phyloP scores from a whole-genome alignment of 2,329 filamentous ascomycete species.

The Rutstroemia sydowiana region DNA sequence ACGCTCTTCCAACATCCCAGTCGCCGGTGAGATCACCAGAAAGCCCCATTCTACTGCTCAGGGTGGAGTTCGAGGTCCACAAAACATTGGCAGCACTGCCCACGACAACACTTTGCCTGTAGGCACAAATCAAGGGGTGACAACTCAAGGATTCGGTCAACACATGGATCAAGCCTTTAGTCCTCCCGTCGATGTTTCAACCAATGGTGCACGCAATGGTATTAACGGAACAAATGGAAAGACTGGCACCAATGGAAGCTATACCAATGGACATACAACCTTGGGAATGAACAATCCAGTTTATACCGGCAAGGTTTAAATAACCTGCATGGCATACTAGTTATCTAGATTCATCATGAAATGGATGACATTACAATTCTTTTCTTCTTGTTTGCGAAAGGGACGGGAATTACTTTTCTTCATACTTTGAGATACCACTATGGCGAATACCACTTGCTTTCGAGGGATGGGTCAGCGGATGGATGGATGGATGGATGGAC shows the following conservation, averaged over 20 bases:
- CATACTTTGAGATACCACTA: conserved; percentile 14
- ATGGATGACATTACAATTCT: too few species aligned
- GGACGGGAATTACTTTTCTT: conserved; percentile 8
- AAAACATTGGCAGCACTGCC: conserved; percentile 21
- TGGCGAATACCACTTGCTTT: conserved; percentile 10
- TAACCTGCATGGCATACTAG: background rate
- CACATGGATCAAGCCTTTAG: background rate
- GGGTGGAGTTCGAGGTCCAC: conserved; percentile 22
- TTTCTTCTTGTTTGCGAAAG: conserved; percentile 4
- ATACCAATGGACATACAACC: conserved; percentile 11
- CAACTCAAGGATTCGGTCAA: conserved; percentile 2
- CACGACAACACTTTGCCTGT: conserved; percentile 1
- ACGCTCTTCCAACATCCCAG: conserved; percentile 65
- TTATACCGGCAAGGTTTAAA: conserved; percentile 3
- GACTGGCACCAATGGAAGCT: background rate
- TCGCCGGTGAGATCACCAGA: conserved; percentile 43
- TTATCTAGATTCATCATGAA: background rate
- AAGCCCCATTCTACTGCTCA: conserved; percentile 36
- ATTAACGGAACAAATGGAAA: background rate
- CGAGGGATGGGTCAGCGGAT: too few species aligned
- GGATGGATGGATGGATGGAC: too few species aligned
- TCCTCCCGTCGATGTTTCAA: background rate
- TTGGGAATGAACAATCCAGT: conserved; percentile 15
- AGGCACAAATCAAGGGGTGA: background rate
- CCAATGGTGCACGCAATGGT: conserved; percentile 5